Base-by-base conservation (phyloP, 2,329 filamentous ascomycete species). In the Talaromyces funiculosus region DNA sequence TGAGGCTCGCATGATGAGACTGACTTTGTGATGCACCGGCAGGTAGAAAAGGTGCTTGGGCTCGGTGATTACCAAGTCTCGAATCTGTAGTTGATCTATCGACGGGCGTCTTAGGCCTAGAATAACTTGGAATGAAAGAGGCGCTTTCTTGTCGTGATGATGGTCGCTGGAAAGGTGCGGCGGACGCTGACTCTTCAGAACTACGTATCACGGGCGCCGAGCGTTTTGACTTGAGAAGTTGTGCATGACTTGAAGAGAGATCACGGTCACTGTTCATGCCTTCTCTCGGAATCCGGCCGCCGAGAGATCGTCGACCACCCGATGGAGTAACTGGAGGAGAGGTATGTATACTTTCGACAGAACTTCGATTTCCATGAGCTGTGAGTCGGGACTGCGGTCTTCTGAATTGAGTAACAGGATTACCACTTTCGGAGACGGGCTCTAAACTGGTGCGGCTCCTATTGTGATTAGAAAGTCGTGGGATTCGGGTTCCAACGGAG, bases 391-490 rank as follows among this genome's bases (percentile, higher is more conserved):
- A 90, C 64, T 85, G 84, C 43, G 88, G 85, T 64, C 86, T 81
- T 60, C 85, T 83, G 64, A 80, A 81, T 62, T 82, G 84, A 43
- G 80, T 78, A 53, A 89, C 83, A 20, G 90, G 85, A 3, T 87
- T 90, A 55, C 92, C 92, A 65, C 87, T 92, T 76, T 97, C 93
- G 40, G 91, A 95, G 5, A 97, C 92, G 22, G 93, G 92, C 71
- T 96, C 93, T n/a, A 97, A 82, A 18, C 75, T 87, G 10, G 89
- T 89, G 66, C 86, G 84, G 4, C 87, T 84, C 57, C 88, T 83
- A 69, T 90, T 88, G 73, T 90, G 87, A 62, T 81, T 82, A 59
- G 88, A 81, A 37, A 92, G 88, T 56, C 92, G 85, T 38, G 93
- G 92, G 62, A 96, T 88, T 60, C 92, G 87, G 35, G 92, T 94